Conservation (phyloP, 1,284 basidiomycete genomes). For the Cutaneotrichosporon mucoides region DNA sequence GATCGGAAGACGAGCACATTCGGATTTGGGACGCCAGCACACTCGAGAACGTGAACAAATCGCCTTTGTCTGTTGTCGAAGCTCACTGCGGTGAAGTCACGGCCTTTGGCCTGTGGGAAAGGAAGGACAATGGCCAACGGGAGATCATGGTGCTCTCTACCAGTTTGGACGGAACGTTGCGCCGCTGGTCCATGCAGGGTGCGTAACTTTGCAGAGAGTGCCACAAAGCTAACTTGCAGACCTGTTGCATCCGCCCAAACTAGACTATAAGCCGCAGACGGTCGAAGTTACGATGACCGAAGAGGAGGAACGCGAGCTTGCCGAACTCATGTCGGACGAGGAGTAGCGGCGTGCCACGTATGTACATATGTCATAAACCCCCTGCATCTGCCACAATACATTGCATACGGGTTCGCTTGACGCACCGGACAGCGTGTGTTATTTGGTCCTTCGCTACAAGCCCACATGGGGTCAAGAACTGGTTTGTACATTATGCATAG, state of each 20-base stretch:
- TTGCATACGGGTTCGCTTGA: no score
- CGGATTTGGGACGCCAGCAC: conserved; percentile 57
- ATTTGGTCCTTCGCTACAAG: no score
- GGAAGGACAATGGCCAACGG: conserved; percentile 51
- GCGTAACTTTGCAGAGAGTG: conserved; percentile 26
- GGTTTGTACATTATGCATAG: no score
- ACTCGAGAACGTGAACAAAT: conserved; percentile 9
- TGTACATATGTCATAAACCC: not conserved
- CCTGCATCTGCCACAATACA: no score
- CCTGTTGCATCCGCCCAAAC: conserved; percentile 34
- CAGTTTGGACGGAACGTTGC: conserved; percentile 76
- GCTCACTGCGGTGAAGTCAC: conserved; percentile 85
- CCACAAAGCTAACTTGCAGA: conserved; percentile 21
- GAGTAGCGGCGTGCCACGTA: conserved; percentile 3
- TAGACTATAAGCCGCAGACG: conserved; percentile 25
- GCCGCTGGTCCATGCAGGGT: conserved; percentile 75
- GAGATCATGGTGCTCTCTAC: conserved; percentile 64
- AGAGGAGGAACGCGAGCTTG: conserved; percentile 59
- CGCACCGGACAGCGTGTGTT: no score
- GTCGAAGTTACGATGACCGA: conserved; percentile 38
- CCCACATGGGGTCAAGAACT: no score
- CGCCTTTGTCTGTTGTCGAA: conserved; percentile 60
- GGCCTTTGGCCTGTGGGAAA: conserved; percentile 66
- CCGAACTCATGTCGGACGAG: conserved; percentile 66
- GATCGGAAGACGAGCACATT: conserved; percentile 69